A percentile compares a stretch with the other conserved stretches of the same genome.
These are phyloP conservation scores for Amniculicola lignicola DNA, from an alignment of 495 filamentous ascomycete genomes.

Conservation along the genomic window DNA sequence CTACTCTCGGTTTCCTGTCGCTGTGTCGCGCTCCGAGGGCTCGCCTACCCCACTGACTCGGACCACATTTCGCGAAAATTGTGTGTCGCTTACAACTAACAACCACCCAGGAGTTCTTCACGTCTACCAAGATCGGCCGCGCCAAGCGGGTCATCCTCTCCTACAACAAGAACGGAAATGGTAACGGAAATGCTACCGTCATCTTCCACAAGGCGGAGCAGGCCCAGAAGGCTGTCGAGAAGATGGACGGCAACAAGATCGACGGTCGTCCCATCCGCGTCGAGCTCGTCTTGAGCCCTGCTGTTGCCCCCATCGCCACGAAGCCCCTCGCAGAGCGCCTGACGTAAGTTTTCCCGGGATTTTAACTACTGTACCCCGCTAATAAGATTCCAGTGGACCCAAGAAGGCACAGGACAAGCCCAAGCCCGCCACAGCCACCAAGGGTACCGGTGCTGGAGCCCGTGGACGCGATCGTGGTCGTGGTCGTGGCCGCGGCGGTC, in stretches of 20 bases:
- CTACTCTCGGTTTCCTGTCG: too few species aligned
- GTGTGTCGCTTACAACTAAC: slow-evolving; percentile 26
- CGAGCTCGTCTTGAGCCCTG: slow-evolving; percentile 80
- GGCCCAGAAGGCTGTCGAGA: slow-evolving; percentile 73
- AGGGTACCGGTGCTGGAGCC: slow-evolving; percentile 51
- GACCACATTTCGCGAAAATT: slow-evolving; percentile 10
- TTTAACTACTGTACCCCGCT: slow-evolving; percentile 19
- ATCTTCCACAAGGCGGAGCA: slow-evolving; percentile 72
- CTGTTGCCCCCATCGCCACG: slow-evolving; percentile 60
- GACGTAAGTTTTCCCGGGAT: slow-evolving; percentile 52
- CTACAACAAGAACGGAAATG: slow-evolving; percentile 86
- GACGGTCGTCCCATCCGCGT: slow-evolving; percentile 92
- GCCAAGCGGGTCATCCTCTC: slow-evolving; percentile 85
- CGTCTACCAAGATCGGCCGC: slow-evolving; percentile 77
- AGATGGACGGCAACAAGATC: slow-evolving; percentile 82
- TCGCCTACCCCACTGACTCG: too few species aligned
- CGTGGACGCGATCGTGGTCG: slow-evolving; percentile 40
- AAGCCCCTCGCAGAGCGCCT: slow-evolving; percentile 79
- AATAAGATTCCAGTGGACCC: slow-evolving; percentile 5
- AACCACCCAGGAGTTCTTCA: slow-evolving; percentile 83
- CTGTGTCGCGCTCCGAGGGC: too few species aligned
- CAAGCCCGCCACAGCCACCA: slow-evolving; percentile 75
- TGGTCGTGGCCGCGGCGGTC: slow-evolving; percentile 47
- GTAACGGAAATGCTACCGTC: slow-evolving; percentile 82
- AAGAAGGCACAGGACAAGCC: slow-evolving; percentile 57